phyloP scores from a whole-genome alignment of 2,329 filamentous ascomycete species.

The Endoconidiophora laricicola region DNA sequence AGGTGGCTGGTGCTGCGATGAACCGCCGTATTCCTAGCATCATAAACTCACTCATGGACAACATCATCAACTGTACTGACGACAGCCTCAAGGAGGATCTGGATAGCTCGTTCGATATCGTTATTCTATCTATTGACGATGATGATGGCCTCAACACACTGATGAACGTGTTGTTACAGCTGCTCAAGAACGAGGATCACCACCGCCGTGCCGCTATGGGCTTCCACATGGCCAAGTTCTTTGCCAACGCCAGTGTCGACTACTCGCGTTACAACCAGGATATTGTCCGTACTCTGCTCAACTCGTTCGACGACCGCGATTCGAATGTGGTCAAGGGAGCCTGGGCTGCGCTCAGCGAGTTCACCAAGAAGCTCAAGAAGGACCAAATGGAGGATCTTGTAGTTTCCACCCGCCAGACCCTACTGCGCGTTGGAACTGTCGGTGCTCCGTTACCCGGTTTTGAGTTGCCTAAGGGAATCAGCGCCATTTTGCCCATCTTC shows the following conservation, averaged over 20 bases:
- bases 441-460: slow-evolving; percentile 79
- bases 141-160: slow-evolving; percentile 88
- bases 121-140: slow-evolving; percentile 85
- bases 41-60: slow-evolving; percentile 87
- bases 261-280: slow-evolving; percentile 95
- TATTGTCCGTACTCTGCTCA: slow-evolving; percentile 74
- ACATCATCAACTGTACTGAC: slow-evolving; percentile 63
- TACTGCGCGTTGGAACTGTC: slow-evolving; percentile 76
- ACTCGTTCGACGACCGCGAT: slow-evolving; percentile 83
- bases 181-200: slow-evolving; percentile 89
- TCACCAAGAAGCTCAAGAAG: slow-evolving; percentile 81
- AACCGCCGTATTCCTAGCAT: slow-evolving; percentile 78
- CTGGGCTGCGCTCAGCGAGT: slow-evolving; percentile 71
- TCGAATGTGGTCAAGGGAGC: slow-evolving; percentile 70
- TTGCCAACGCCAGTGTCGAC: slow-evolving; percentile 61
- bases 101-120: slow-evolving; percentile 67
- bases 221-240: slow-evolving; percentile 72
- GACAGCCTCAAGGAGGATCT: slow-evolving; percentile 58
- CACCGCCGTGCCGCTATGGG: slow-evolving; percentile 63
- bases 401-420: slow-evolving; percentile 65
- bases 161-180: slow-evolving; percentile 79
- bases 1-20: slow-evolving; percentile 82
- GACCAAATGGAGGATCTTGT: slow-evolving; percentile 97
- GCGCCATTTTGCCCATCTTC: slow-evolving; percentile 90
- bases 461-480: slow-evolving; percentile 87